Conservation (phyloP, 2,329 filamentous ascomycete genomes). For the Chaetomiaceae sp. region DNA sequence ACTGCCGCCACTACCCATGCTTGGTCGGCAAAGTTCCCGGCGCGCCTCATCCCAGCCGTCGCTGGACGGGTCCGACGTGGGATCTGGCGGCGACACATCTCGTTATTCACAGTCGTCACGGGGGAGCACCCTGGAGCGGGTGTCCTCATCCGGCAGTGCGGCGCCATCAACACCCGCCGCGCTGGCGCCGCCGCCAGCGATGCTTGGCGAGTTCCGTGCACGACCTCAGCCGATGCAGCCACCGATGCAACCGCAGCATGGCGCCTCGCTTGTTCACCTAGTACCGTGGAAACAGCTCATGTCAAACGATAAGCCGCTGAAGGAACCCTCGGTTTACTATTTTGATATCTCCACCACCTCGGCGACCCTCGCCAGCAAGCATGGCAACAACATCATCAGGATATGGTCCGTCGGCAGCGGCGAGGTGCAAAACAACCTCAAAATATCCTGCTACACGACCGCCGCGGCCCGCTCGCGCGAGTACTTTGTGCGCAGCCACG, state of each 20-base stretch:
- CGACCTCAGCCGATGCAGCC: not conserved
- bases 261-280: constrained; percentile 14
- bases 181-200: not conserved
- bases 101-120: constrained; percentile 24
- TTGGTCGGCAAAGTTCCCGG: constrained; percentile 12
- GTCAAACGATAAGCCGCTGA: constrained; percentile 21
- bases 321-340: constrained; percentile 33
- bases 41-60: constrained; percentile 21
- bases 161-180: constrained; percentile 5
- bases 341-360: constrained; percentile 35
- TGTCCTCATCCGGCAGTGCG: constrained; percentile 15
- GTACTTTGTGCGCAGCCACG: constrained; percentile 41
- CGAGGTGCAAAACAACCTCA: constrained; percentile 31
- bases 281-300: constrained; percentile 25
- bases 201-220: constrained; percentile 10
- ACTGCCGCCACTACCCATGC: constrained; percentile 22
- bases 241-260: constrained; percentile 6
- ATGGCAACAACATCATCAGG: constrained; percentile 31
- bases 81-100: constrained; percentile 20
- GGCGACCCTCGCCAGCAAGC: constrained; percentile 34
- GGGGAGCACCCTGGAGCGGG: constrained; percentile 19
- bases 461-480: constrained; percentile 38
- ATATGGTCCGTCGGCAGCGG: constrained; percentile 29
- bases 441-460: constrained; percentile 38
- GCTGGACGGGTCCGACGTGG: constrained; percentile 18